phyloP scores from a whole-genome alignment of 768 basidiomycete genomes.

The Russula sp. region DNA sequence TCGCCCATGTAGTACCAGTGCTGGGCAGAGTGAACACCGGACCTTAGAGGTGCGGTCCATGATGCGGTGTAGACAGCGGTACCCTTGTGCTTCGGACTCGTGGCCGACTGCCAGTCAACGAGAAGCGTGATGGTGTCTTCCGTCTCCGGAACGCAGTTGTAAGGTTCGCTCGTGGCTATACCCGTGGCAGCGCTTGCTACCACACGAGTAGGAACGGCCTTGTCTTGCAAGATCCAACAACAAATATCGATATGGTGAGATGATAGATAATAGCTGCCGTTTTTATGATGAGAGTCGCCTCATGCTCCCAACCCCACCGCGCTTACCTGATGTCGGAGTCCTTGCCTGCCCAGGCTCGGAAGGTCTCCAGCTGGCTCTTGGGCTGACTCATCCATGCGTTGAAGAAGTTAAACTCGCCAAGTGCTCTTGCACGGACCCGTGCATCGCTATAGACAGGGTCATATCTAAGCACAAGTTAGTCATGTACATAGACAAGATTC shows the following conservation, averaged over 20 bases:
- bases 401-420: slow-evolving; percentile 95
- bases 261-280: slow-evolving; percentile 81
- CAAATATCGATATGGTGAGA: slow-evolving; percentile 92
- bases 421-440: slow-evolving; percentile 60
- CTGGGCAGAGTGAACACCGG: slow-evolving; percentile 87
- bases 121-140: slow-evolving; percentile 95
- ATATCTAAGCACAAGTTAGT: slow-evolving; percentile 40
- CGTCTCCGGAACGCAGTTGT: slow-evolving; percentile 78
- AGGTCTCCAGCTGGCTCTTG: slow-evolving; percentile 90
- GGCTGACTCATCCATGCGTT: slow-evolving; percentile 98
- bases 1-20: slow-evolving; percentile 95
- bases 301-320: background rate
- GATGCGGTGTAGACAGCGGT: slow-evolving; percentile 91
- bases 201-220: slow-evolving; percentile 74
- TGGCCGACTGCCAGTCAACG: slow-evolving; percentile 87
- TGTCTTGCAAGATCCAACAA: slow-evolving; percentile 77
- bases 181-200: slow-evolving; percentile 88
- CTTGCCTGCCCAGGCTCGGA: slow-evolving; percentile 92
- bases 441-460: slow-evolving; percentile 94
- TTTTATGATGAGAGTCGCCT: background rate
- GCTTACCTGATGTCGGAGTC: slow-evolving; percentile 83
- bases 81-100: slow-evolving; percentile 68
- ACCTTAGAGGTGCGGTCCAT: slow-evolving; percentile 88
- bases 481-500: background rate
- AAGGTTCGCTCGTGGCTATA: slow-evolving; percentile 85